phyloP scores from a whole-genome alignment of 2,329 filamentous ascomycete genomes.

The Thyridium curvatum region DNA sequence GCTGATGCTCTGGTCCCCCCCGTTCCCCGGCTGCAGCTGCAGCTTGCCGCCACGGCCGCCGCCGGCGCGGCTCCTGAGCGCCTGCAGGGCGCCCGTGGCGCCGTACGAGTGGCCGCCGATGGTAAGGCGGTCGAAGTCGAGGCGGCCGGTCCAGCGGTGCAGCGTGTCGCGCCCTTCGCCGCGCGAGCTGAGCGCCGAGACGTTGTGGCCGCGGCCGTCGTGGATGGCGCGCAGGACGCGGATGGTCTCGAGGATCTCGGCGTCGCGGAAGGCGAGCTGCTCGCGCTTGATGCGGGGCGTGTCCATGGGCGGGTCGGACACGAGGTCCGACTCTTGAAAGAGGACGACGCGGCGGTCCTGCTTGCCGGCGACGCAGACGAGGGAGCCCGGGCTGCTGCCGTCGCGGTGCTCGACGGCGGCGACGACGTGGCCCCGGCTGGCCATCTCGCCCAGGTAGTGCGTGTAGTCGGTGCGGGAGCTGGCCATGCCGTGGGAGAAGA shows the following conservation, averaged over 20 bases:
- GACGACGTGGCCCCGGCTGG: slow-evolving; percentile 41
- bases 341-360: slow-evolving; percentile 23
- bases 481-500: slow-evolving; percentile 48
- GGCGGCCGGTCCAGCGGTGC: slow-evolving; percentile 41
- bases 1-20: too few species aligned
- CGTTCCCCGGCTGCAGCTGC: too few species aligned
- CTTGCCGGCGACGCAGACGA: slow-evolving; percentile 24
- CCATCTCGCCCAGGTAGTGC: slow-evolving; percentile 42
- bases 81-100: slow-evolving; percentile 56
- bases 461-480: slow-evolving; percentile 45
- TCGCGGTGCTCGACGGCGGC: slow-evolving; percentile 47
- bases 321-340: slow-evolving; percentile 29
- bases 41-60: slow-evolving; percentile 29
- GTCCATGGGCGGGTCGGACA: slow-evolving; percentile 17
- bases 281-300: slow-evolving; percentile 30
- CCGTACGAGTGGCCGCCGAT: slow-evolving; percentile 80
- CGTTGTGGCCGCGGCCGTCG: slow-evolving; percentile 24
- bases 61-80: slow-evolving; percentile 26
- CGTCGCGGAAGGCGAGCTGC: slow-evolving; percentile 43
- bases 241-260: slow-evolving; percentile 40
- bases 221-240: slow-evolving; percentile 33
- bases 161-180: slow-evolving; percentile 37
- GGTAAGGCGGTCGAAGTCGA: slow-evolving; percentile 49
- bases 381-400: slow-evolving; percentile 39
- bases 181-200: slow-evolving; percentile 35